Evolutionary conservation across 1,139 yeast genomes (phyloP).

Genomic region (Yamadazyma siamensis): DNA sequence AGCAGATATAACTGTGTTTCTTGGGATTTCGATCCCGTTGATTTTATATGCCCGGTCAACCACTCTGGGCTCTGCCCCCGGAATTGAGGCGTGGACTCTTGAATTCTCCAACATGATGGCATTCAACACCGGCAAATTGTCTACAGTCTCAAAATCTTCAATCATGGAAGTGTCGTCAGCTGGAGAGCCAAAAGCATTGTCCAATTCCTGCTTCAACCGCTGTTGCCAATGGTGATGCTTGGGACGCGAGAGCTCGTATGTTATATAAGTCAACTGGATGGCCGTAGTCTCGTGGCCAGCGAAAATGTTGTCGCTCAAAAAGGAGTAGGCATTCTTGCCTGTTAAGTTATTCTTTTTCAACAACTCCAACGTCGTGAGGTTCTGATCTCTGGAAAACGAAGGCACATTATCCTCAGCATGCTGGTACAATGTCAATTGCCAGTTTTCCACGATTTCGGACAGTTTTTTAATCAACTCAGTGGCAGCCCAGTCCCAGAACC

Average conservation of each 20-base stretch:
- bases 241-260: slow-evolving; percentile 59
- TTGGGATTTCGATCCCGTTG: slow-evolving; percentile 37
- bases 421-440: slow-evolving; percentile 48
- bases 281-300: slow-evolving; percentile 85
- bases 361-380: slow-evolving; percentile 32
- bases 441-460: slow-evolving; percentile 38
- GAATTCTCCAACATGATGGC: slow-evolving; percentile 58
- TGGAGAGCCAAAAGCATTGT: slow-evolving; percentile 27
- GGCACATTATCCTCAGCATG: slow-evolving; percentile 34
- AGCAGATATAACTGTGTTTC: slow-evolving; percentile 55
- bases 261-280: slow-evolving; percentile 55
- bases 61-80: slow-evolving; percentile 69
- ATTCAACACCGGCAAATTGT: slow-evolving; percentile 50
- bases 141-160: slow-evolving; percentile 39
- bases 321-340: slow-evolving; percentile 37
- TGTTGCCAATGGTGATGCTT: slow-evolving; percentile 39
- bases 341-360: slow-evolving; percentile 30
- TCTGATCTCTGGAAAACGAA: slow-evolving; percentile 15
- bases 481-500: slow-evolving; percentile 50
- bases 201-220: slow-evolving; percentile 42
- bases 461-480: slow-evolving; percentile 36
- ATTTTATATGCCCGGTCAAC: slow-evolving; percentile 29
- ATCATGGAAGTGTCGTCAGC: slow-evolving; percentile 21
- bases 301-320: slow-evolving; percentile 39
- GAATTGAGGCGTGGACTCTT: slow-evolving; percentile 67